Percentiles rank a stretch among this genome's conserved stretches.
These are phyloP conservation scores for Wallacemonas sp. DNA, from an alignment of 208 protist species.

Conservation along the genomic window DNA sequence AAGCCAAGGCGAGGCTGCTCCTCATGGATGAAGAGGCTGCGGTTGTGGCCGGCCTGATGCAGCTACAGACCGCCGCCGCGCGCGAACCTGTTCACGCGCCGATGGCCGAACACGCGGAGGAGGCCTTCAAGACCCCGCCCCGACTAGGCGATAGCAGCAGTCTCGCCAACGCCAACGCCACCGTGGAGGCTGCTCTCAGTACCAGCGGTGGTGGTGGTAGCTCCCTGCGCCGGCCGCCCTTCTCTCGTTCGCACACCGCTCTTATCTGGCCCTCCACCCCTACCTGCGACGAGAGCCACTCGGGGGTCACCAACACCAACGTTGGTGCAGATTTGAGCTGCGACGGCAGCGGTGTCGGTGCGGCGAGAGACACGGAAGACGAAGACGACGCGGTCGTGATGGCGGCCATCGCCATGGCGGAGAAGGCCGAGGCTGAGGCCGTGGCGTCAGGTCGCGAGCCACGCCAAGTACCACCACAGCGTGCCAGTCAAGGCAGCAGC, in stretches of 20 bases:
- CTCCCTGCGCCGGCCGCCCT: not conserved
- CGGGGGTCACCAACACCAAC: not conserved
- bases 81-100: not conserved
- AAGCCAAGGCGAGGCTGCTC: constrained; percentile 25
- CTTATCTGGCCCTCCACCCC: not conserved
- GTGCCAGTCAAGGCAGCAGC: not conserved
- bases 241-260: constrained; percentile 1
- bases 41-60: constrained; percentile 4
- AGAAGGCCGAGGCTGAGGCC: constrained; percentile 11
- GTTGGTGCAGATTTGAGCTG: not conserved
- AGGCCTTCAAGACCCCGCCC: too few species aligned
- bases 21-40: constrained; percentile 31
- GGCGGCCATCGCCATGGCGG: constrained; percentile 6
- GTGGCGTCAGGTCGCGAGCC: not conserved
- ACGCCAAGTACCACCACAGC: not conserved
- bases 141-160: too few species aligned
- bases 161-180: not conserved
- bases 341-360: not conserved
- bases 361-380: not conserved
- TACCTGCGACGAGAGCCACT: not conserved
- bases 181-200: too few species aligned
- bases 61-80: not conserved
- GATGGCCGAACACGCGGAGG: too few species aligned
- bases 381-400: constrained; percentile 6
- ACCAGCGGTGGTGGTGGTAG: not conserved